Conservation (phyloP, 1,284 basidiomycete genomes). For the Phellinidium pouzarii region DNA sequence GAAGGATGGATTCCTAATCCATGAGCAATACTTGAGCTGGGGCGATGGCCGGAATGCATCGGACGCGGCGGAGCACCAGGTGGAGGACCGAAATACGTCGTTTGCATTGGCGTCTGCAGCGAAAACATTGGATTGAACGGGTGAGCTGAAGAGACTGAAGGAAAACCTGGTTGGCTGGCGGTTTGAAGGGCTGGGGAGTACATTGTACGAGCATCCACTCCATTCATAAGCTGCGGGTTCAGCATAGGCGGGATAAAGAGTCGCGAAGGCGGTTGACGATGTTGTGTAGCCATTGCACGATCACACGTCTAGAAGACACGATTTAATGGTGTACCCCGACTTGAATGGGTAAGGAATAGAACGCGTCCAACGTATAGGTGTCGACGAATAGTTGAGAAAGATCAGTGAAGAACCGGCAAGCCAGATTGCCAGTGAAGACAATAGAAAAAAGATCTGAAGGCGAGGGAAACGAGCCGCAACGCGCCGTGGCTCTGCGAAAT, state of each 20-base stretch:
- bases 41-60: constrained; percentile 39
- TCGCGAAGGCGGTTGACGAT: constrained; percentile 30
- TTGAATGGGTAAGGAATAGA: not conserved
- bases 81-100: constrained; percentile 47
- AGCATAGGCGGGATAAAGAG: constrained; percentile 42
- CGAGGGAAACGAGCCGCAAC: not conserved
- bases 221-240: constrained; percentile 40
- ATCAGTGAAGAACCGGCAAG: not conserved
- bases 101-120: constrained; percentile 67
- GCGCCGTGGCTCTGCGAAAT: not conserved
- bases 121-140: constrained; percentile 25
- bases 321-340: not conserved
- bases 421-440: not conserved
- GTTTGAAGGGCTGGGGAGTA: constrained; percentile 64
- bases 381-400: not conserved
- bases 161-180: constrained; percentile 49
- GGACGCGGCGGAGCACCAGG: constrained; percentile 48
- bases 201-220: constrained; percentile 36
- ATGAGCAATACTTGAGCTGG: constrained; percentile 52
- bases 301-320: not conserved
- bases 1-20: constrained; percentile 51
- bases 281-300: constrained; percentile 25
- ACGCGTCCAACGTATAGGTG: constrained; percentile 5
- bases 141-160: constrained; percentile 40
- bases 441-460: not conserved